Evolutionary conservation across 75 land plant genomes (phyloP).

Genomic region (Picea sitchensis): DNA sequence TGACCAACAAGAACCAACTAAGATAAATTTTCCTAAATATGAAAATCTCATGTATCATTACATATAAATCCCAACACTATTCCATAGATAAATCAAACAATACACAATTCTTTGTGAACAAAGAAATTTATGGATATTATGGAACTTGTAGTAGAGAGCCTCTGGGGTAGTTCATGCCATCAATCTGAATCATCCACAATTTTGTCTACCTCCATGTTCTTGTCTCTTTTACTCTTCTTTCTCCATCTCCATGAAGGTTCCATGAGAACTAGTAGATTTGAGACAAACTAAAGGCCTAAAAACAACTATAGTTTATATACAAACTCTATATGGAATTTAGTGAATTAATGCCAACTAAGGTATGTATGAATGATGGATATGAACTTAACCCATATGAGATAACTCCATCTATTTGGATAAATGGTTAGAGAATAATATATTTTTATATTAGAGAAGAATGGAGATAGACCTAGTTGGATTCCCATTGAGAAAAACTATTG

Average conservation of each 20-base stretch:
- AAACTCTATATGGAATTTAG: too few relatives aligned
- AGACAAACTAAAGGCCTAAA: background rate
- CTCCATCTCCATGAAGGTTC: background rate
- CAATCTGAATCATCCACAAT: background rate
- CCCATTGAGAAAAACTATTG: too few relatives aligned
- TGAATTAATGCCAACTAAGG: background rate
- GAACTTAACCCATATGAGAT: background rate
- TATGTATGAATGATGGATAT: background rate
- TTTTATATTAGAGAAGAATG: too few relatives aligned
- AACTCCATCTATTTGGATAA: background rate
- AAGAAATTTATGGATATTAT: background rate
- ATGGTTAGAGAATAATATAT: background rate
- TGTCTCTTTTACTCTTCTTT: background rate
- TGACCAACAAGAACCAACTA: too few relatives aligned
- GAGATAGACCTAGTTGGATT: too few relatives aligned
- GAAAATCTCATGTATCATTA: background rate
- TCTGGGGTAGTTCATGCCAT: slow-evolving; percentile 3
- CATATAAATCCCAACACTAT: background rate
- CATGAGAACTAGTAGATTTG: background rate
- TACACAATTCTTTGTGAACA: background rate
- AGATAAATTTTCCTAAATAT: too few relatives aligned
- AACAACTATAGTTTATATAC: background rate
- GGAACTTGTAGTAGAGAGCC: background rate
- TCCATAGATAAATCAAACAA: background rate
- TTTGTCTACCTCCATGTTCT: background rate